A percentile compares a stretch with the other conserved stretches of the same genome.
Conservation (phyloP, 306 rosid genomes). For the Vigna angularis region DNA sequence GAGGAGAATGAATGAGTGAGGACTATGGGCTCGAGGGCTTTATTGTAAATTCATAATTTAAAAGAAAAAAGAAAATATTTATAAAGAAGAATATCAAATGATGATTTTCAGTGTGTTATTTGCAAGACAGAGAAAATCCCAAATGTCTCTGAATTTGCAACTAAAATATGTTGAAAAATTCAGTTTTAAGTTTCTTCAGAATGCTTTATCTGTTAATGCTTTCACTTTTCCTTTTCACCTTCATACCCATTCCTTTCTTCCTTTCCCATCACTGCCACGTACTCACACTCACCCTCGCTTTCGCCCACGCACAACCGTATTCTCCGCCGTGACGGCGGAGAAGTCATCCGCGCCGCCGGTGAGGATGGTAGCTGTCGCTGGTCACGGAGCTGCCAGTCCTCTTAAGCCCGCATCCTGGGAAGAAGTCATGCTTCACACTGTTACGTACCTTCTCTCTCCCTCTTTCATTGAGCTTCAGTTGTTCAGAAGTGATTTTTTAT, state of each 20-base stretch:
- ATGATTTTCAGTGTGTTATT: not conserved
- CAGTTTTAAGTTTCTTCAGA: not conserved
- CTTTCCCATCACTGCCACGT: not conserved
- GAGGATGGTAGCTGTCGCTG: slow-evolving; percentile 71
- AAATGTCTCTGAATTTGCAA: slow-evolving; percentile 31
- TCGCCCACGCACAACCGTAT: slow-evolving; percentile 31
- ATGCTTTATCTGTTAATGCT: slow-evolving; percentile 11
- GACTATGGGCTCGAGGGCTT: not conserved
- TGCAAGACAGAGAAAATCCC: not conserved
- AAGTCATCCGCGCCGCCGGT: slow-evolving; percentile 51
- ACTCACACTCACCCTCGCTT: slow-evolving; percentile 7
- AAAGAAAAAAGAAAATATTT: not conserved
- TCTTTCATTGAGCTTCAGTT: not conserved
- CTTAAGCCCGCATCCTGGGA: slow-evolving; percentile 72
- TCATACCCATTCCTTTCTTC: not conserved
- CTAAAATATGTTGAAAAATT: not conserved
- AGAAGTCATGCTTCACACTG: slow-evolving; percentile 88
- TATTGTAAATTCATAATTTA: not conserved
- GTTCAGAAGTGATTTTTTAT: too few relatives aligned
- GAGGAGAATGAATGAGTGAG: too few relatives aligned
- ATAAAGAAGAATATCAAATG: too few relatives aligned
- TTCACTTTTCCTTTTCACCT: slow-evolving; percentile 19
- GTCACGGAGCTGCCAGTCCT: slow-evolving; percentile 75
- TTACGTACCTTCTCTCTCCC: slow-evolving; percentile 40
- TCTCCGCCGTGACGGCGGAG: slow-evolving; percentile 45